Conservation (phyloP, 331 rosid genomes). For the Prunus yedoensis region DNA sequence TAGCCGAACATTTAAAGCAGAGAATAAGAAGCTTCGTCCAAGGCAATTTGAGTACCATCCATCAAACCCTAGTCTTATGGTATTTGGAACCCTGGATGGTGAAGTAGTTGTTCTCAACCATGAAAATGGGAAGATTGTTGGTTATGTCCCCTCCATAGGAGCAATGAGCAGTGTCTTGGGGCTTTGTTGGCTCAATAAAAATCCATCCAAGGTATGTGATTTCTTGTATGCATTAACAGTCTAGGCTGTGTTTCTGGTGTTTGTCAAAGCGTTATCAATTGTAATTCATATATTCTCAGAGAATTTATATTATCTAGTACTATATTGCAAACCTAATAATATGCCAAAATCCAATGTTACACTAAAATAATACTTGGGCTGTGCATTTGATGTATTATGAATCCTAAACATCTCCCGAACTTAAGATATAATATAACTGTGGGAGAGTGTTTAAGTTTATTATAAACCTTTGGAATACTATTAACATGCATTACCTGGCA, state of each 20-base stretch:
- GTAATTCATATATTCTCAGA: background rate
- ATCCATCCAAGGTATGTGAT: slow-evolving; percentile 24
- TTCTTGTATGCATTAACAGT: background rate
- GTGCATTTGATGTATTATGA: too few species aligned
- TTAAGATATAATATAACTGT: too few species aligned
- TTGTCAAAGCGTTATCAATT: background rate
- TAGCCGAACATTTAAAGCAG: slow-evolving; percentile 7
- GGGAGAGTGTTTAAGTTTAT: too few species aligned
- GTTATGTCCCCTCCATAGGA: slow-evolving; percentile 28
- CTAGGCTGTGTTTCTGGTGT: background rate
- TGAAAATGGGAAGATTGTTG: slow-evolving; percentile 22
- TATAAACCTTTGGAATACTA: too few species aligned
- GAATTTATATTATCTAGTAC: too few species aligned
- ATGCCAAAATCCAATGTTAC: too few species aligned
- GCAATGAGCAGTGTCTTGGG: slow-evolving; percentile 30
- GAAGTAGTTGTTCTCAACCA: slow-evolving; percentile 26
- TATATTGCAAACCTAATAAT: too few species aligned
- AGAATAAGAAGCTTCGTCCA: slow-evolving; percentile 24
- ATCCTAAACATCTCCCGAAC: too few species aligned
- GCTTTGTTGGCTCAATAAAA: slow-evolving; percentile 35
- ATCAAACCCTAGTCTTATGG: slow-evolving; percentile 28
- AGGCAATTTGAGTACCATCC: slow-evolving; percentile 37
- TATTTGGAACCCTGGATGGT: slow-evolving; percentile 27
- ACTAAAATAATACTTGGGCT: too few species aligned
- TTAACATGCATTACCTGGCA: too few species aligned